Base-by-base conservation (phyloP, 306 rosid species). In the Elaeagnus macrophylla region DNA sequence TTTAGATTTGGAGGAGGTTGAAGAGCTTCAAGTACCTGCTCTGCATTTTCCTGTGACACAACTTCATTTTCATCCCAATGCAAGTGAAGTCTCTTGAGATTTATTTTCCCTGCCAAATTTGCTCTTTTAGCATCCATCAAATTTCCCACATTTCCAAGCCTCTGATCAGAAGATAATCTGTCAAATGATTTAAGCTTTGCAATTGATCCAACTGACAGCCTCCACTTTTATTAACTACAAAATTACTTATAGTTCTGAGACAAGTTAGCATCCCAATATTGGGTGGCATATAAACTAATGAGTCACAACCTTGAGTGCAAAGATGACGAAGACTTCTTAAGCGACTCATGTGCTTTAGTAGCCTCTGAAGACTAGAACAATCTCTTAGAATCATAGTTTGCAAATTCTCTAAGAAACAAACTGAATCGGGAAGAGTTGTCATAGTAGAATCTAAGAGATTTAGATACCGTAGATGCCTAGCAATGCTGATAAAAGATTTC, bases 271-370 rank as follows among this genome's bases (percentile, higher is more conserved):
- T n/a, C 40, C 57, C 41, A 13, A 53, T 36, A 12, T 53, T 53
- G 7, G 41, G 19, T 2, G 57, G 57, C 41, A 53, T 7, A 8
- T 7, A 17, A 13, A 5, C 8, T n/a, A 53, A 12, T 1, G 12
- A 9, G 14, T 5, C 3, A 32, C 57, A 53, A 53, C 57, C 57
- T 5, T 32, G 3, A 35, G 37, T 53, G 40, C 37, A 20, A 7
- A 53, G 57, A n/a, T 53, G 57, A 13, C 57, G 57, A 53, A 53
- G 43, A 53, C 57, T 32, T 36, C 41, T 53, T 36, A 53, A 35
- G 19, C 57, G 6, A 53, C 57, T 53, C 16, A 32, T 6, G 5
- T 13, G 41, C 57, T 53, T 36, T 6, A 41, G 57, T 36, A 53
- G 57, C 17, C 37, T 53, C 9, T 37, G 40, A 53, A 53, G 57